Evolutionary conservation across 495 filamentous ascomycete genomes (phyloP).

Genomic region (Tuber indicum): DNA sequence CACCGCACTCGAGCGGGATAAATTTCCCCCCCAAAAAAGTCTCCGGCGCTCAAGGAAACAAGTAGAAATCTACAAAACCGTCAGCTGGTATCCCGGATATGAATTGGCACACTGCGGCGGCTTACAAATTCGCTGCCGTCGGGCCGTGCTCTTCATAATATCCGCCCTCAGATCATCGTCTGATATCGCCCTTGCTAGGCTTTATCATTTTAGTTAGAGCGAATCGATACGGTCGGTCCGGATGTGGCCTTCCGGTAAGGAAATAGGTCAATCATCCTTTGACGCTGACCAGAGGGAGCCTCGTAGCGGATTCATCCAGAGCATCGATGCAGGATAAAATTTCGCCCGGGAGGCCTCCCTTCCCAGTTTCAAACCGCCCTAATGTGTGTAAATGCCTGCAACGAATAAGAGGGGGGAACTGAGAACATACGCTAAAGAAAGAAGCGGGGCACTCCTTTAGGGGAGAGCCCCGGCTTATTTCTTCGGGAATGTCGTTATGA

Average conservation of each 20-base stretch:
- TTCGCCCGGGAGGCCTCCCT: not conserved
- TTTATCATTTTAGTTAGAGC: not conserved
- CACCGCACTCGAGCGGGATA: not conserved
- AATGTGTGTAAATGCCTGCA: not conserved
- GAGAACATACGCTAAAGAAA: not conserved
- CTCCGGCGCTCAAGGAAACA: not conserved
- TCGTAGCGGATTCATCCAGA: not conserved
- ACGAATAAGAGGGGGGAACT: not conserved
- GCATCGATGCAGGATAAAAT: not conserved
- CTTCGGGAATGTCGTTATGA: not conserved
- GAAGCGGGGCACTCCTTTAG: not conserved
- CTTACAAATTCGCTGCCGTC: not conserved
- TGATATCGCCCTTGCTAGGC: conserved; percentile 2
- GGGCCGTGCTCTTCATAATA: not conserved
- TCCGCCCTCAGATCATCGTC: not conserved
- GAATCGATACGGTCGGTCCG: not conserved
- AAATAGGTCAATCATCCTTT: not conserved
- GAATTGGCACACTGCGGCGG: not conserved
- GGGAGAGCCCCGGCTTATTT: not conserved
- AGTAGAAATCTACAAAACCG: not conserved
- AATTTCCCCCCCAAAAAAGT: not conserved
- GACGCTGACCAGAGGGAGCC: not conserved
- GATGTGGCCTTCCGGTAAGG: not conserved
- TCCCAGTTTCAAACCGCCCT: not conserved
- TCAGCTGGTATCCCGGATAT: not conserved